Percentiles rank a stretch among this genome's conserved stretches.
Evolutionary conservation across 257 asterid genomes (phyloP).

Genomic region (Anisodus tanguticus): DNA sequence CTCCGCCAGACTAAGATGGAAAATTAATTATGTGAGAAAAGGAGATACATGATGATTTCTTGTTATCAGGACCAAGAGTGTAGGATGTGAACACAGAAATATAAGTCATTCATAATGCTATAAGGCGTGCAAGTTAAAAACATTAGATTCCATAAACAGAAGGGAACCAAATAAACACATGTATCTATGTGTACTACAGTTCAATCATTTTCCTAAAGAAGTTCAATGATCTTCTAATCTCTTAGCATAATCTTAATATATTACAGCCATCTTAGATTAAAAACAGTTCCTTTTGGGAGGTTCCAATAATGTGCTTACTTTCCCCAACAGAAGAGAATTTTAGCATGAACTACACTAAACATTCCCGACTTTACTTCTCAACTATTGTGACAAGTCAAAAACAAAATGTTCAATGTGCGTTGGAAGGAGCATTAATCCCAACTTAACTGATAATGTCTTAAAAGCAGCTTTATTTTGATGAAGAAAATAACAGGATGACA

Average conservation of each 20-base stretch:
- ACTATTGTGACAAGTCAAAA: background rate
- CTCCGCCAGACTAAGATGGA: background rate
- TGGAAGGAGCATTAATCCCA: background rate
- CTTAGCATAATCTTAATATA: background rate
- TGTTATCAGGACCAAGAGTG: constrained; percentile 18
- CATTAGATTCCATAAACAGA: too few relatives aligned
- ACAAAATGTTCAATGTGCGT: background rate
- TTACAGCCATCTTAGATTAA: background rate
- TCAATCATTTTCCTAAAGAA: background rate
- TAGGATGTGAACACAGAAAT: background rate
- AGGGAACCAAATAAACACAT: background rate
- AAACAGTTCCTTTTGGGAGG: background rate
- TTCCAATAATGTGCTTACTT: constrained; percentile 4
- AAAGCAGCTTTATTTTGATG: background rate
- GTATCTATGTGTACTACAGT: background rate
- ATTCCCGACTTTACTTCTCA: constrained; percentile 5
- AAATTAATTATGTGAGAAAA: background rate
- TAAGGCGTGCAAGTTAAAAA: too few relatives aligned
- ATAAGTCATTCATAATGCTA: background rate
- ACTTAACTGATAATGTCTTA: background rate
- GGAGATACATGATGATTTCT: background rate
- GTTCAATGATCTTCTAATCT: background rate
- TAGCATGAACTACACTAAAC: background rate
- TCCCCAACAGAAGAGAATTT: background rate
- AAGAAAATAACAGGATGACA: background rate